Percentiles rank a stretch among this genome's conserved stretches.
Conservation (phyloP, 2,329 filamentous ascomycete species). For the Monosporascus cannonballus region DNA sequence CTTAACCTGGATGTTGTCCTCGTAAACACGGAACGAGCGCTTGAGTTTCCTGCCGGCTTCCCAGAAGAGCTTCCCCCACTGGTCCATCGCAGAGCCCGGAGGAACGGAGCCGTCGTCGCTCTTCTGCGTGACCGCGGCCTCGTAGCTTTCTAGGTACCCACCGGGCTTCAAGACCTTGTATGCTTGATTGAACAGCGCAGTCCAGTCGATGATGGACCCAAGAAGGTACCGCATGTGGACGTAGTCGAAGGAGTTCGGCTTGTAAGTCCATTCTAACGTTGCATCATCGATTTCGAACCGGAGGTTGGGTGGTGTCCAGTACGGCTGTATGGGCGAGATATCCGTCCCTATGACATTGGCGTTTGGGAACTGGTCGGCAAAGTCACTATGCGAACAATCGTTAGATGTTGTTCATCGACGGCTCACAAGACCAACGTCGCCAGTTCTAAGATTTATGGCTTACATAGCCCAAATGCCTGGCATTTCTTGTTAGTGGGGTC, state of each 20-base stretch:
- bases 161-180: constrained; percentile 47
- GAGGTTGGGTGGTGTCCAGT: constrained; percentile 52
- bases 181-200: constrained; percentile 41
- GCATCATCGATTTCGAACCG: constrained; percentile 59
- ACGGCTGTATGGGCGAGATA: constrained; percentile 52
- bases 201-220: constrained; percentile 47
- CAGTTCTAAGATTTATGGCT: neutral
- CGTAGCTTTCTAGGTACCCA: constrained; percentile 25
- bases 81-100: constrained; percentile 10
- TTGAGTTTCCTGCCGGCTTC: constrained; percentile 38
- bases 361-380: constrained; percentile 37
- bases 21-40: constrained; percentile 42
- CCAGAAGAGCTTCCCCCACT: constrained; percentile 23
- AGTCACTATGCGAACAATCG: constrained; percentile 32
- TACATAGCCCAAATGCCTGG: constrained; percentile 31
- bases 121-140: constrained; percentile 10
- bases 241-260: constrained; percentile 42
- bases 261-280: constrained; percentile 41
- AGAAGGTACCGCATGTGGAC: constrained; percentile 50
- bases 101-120: constrained; percentile 19
- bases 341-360: constrained; percentile 47
- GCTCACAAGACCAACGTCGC: too few species aligned
- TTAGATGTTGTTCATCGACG: neutral
- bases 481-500: neutral
- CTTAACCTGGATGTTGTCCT: constrained; percentile 45